Percentiles rank a stretch among this genome's conserved stretches.
phyloP scores from a whole-genome alignment of 352 stramenopile species.

The Ophiocytium majus region DNA sequence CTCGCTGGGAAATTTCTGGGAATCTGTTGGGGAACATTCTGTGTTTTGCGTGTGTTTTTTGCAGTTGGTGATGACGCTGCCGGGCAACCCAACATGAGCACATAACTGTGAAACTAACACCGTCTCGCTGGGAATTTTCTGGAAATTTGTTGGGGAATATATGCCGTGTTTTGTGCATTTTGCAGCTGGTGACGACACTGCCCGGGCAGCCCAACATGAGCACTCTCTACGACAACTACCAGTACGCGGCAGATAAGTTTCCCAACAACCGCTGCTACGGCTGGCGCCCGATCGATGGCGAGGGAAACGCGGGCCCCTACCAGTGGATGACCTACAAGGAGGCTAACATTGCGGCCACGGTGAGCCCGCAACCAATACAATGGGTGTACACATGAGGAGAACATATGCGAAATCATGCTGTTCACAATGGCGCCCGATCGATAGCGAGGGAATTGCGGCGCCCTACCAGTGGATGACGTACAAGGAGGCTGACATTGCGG shows the following conservation, averaged over 20 bases:
- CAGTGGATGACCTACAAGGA: conserved; percentile 29
- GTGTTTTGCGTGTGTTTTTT: too few relatives aligned
- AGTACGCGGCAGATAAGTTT: conserved; percentile 14
- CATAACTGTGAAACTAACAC: too few relatives aligned
- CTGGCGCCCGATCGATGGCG: not conserved
- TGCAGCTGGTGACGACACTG: conserved; percentile 13
- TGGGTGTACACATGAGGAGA: too few relatives aligned
- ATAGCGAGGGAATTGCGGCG: not conserved
- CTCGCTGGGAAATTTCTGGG: too few relatives aligned
- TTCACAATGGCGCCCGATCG: not conserved
- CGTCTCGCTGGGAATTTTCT: too few relatives aligned
- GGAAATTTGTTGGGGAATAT: too few relatives aligned
- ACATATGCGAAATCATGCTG: too few relatives aligned
- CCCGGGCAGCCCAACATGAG: conserved; percentile 15
- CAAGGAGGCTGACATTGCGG: conserved; percentile 27
- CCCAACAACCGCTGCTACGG: conserved; percentile 18
- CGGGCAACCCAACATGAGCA: too few relatives aligned
- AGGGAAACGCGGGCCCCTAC: conserved; percentile 12
- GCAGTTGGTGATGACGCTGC: too few relatives aligned
- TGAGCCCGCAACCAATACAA: not conserved
- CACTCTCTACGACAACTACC: conserved; percentile 29
- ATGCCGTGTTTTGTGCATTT: too few relatives aligned
- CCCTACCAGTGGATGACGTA: conserved; percentile 29
- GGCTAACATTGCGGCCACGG: conserved; percentile 24
- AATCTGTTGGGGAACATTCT: too few relatives aligned